Conservation (phyloP, 169 alveolate genomes). For the Babesia gibsoni region DNA sequence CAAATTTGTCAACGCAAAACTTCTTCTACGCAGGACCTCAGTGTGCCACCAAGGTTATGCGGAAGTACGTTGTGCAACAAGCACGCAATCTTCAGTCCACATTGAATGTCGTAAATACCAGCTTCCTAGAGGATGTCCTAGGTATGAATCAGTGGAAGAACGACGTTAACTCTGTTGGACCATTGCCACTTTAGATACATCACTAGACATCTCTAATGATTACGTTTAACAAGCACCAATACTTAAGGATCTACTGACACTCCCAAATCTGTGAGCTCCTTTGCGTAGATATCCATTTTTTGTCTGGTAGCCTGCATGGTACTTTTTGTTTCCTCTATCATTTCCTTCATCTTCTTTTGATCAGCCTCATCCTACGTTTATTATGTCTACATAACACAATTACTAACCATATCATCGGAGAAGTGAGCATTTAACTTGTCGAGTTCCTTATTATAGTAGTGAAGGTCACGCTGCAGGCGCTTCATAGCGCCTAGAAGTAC, state of each 20-base stretch:
- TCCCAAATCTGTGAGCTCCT: conserved; percentile 12
- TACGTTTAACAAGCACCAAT: no score
- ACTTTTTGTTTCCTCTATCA: conserved; percentile 1
- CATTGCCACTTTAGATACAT: background rate
- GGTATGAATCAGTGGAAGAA: conserved; percentile 65
- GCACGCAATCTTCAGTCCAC: conserved; percentile 30
- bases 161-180: conserved; percentile 55
- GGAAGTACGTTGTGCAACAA: conserved; percentile 3
- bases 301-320: conserved; percentile 24
- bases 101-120: conserved; percentile 42
- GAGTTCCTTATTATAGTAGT: conserved; percentile 4
- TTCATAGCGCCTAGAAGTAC: background rate
- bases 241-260: no score
- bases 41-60: conserved; percentile 45
- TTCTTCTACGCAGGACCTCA: conserved; percentile 59
- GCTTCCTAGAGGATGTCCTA: conserved; percentile 61
- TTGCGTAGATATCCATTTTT: conserved; percentile 3
- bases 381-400: background rate
- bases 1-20: conserved; percentile 35
- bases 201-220: no score
- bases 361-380: conserved; percentile 9
- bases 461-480: conserved; percentile 18
- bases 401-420: conserved; percentile 3
- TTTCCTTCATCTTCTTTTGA: background rate
- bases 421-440: background rate